Conservation (phyloP, 352 stramenopile species). For the Phytopythium delawarense region DNA sequence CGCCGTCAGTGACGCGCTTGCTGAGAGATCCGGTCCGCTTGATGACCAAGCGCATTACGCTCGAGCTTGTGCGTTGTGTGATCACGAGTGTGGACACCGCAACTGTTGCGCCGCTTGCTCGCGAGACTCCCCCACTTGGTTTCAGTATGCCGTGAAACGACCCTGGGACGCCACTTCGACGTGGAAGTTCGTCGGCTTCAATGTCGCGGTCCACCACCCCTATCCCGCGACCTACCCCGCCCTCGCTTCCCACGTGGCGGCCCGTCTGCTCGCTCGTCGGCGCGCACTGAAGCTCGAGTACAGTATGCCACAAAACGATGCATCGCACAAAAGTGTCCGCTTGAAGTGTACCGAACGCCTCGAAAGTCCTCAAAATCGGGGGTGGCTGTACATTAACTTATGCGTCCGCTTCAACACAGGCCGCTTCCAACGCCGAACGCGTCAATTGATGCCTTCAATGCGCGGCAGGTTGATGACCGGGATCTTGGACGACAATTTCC, state of each 20-base stretch:
- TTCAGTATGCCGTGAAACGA: background rate
- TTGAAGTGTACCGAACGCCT: background rate
- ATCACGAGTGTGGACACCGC: background rate
- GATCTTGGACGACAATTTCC: conserved; percentile 48
- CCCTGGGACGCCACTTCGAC: conserved; percentile 10
- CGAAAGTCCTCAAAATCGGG: background rate
- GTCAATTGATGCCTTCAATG: conserved; percentile 65
- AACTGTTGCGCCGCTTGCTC: background rate
- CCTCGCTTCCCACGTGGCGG: background rate
- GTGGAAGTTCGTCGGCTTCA: conserved; percentile 22
- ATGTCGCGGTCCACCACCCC: conserved; percentile 5
- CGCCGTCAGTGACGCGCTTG: background rate
- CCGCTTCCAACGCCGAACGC: background rate
- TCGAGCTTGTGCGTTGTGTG: background rate
- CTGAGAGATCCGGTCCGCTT: background rate
- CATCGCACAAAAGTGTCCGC: background rate
- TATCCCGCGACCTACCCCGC: background rate
- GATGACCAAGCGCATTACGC: background rate
- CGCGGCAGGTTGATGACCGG: conserved; percentile 49
- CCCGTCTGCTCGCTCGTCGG: conserved; percentile 1
- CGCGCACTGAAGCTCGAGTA: background rate
- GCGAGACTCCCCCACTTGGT: background rate
- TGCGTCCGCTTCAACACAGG: background rate
- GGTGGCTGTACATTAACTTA: background rate
- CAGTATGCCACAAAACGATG: background rate